phyloP scores from a whole-genome alignment of 2,329 filamentous ascomycete species.

The Lecanicillium sp. region DNA sequence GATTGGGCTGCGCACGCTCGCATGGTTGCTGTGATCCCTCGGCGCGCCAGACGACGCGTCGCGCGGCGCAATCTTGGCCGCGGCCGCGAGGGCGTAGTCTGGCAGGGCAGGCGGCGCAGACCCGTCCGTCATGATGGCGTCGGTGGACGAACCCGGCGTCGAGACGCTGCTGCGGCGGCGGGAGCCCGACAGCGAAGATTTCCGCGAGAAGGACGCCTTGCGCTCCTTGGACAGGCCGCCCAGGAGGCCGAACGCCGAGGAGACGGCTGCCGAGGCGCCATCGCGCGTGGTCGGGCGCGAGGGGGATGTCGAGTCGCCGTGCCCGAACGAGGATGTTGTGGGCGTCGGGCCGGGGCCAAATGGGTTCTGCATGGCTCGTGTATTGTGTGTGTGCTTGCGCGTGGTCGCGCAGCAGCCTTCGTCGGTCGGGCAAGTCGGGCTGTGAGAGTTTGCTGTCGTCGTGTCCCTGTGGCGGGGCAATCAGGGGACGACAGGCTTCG shows the following conservation, averaged over 20 bases:
- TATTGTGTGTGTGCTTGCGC: too few species aligned
- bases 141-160: conserved; percentile 29
- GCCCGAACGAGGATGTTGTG: conserved; percentile 23
- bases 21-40: conserved; percentile 14
- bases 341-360: conserved; percentile 1
- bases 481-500: too few species aligned
- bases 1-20: conserved; percentile 19
- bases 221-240: conserved; percentile 34
- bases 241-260: conserved; percentile 4
- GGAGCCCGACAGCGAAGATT: conserved; percentile 45
- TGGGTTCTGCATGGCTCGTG: conserved; percentile 6
- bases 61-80: conserved; percentile 36
- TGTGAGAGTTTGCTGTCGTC: too few species aligned
- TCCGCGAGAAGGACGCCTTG: conserved; percentile 48
- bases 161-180: conserved; percentile 33
- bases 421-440: too few species aligned
- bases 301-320: conserved; percentile 24
- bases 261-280: conserved; percentile 17
- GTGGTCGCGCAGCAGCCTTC: neutral
- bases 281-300: conserved; percentile 33
- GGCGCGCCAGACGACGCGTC: too few species aligned
- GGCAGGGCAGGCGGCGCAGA: conserved; percentile 47
- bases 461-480: too few species aligned
- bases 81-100: conserved; percentile 46
- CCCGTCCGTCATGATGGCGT: conserved; percentile 38